Conservation (phyloP, 2,329 filamentous ascomycete species). For the Talaromyces marneffei region DNA sequence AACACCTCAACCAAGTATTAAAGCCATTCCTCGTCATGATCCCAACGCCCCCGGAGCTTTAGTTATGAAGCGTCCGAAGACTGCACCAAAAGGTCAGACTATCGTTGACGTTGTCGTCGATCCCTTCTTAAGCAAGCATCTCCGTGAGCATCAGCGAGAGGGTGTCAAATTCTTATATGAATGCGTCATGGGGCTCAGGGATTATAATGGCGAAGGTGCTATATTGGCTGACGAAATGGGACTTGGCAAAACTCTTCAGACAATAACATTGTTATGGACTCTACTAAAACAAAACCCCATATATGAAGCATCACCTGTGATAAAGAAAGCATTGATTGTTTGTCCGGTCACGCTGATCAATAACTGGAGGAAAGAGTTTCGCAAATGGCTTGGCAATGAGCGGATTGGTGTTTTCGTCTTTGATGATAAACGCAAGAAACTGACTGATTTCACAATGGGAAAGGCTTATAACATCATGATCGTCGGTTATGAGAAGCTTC, state of each 20-base stretch:
- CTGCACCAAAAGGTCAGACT: slow-evolving; percentile 55
- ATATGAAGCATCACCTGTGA: slow-evolving; percentile 52
- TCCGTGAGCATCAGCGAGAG: slow-evolving; percentile 63
- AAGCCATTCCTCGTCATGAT: slow-evolving; percentile 60
- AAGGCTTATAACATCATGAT: slow-evolving; percentile 66
- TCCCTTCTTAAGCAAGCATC: slow-evolving; percentile 56
- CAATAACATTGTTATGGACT: slow-evolving; percentile 66
- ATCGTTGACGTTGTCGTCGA: slow-evolving; percentile 69
- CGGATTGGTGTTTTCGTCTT: slow-evolving; percentile 63
- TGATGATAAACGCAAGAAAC: slow-evolving; percentile 53
- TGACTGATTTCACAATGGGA: slow-evolving; percentile 64
- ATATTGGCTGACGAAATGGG: slow-evolving; percentile 74
- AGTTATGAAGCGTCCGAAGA: slow-evolving; percentile 59
- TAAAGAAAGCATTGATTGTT: slow-evolving; percentile 66
- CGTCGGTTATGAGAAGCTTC: slow-evolving; percentile 65
- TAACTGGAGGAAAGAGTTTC: slow-evolving; percentile 68
- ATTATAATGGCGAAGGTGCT: slow-evolving; percentile 61
- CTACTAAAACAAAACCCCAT: slow-evolving; percentile 66
- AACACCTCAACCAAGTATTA: slow-evolving; percentile 39
- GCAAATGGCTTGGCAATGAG: slow-evolving; percentile 68
- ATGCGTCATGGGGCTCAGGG: slow-evolving; percentile 67
- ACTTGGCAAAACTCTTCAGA: slow-evolving; percentile 67
- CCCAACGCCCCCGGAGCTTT: slow-evolving; percentile 55
- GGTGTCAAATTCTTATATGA: slow-evolving; percentile 68
- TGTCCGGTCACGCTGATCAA: slow-evolving; percentile 67